Evolutionary conservation across 2,329 filamentous ascomycete genomes (phyloP), one percentile per base, ranked within the genome.

Genomic region (Phialemoniopsis sp.): DNA sequence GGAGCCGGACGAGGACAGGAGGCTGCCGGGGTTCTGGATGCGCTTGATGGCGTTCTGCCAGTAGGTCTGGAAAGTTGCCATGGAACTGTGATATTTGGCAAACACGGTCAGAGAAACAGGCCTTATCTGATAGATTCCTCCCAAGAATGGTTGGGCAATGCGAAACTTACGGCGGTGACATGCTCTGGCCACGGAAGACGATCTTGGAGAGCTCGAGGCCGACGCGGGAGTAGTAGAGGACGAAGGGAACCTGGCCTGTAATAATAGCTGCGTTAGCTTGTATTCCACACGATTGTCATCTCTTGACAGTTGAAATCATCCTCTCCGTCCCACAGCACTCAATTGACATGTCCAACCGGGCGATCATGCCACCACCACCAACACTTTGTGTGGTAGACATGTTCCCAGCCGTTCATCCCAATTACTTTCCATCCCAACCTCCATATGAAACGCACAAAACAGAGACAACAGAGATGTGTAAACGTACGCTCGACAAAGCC

Each of bases 91-190:
- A 18, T 14, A 14, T 21, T 16, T 39, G 9, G 14, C 29, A 19
- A 15, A 32, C 18, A 33, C 8, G 5, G 13, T 19, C 17, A 14
- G n/a, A 5, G 32, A 37, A 16, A 9, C 8, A 30, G 33, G n/a
- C 21, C 10, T 26, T 10, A 26, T 26, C 10, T 26, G 14, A n/a
- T 32, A 26, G 30, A 37, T n/a, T n/a, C n/a, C n/a, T n/a, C n/a
- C n/a, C n/a, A n/a, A n/a, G n/a, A n/a, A n/a, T n/a, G n/a, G n/a
- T n/a, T n/a, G n/a, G n/a, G n/a, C n/a, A n/a, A n/a, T n/a, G n/a
- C n/a, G n/a, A n/a, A n/a, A 73, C 90, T 82, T 86, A 98, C 93
- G 93, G 93, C 69, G 89, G 89, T 60, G 77, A 73, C 89, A 98
- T 96, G 72, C 86, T 87, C 69, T 91, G 89, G 64, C 82, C 83